Evolutionary conservation across 1,284 basidiomycete genomes (phyloP).

Genomic region (Ustilago sp.): DNA sequence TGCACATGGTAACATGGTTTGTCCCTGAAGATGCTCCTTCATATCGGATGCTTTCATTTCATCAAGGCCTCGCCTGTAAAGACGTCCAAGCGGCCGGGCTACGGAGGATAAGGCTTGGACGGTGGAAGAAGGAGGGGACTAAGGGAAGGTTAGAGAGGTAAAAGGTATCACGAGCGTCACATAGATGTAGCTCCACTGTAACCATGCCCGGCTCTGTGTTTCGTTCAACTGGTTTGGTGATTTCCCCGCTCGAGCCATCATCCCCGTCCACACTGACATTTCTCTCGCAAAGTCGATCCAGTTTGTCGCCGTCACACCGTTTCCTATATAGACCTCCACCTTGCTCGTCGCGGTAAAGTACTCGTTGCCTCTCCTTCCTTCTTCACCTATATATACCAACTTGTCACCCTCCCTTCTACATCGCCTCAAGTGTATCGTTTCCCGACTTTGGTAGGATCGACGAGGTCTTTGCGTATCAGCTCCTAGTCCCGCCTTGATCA

Average conservation of each 20-base stretch:
- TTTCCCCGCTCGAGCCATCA: slow-evolving; percentile 41
- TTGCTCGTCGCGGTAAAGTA: neutral
- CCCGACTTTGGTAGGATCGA: neutral
- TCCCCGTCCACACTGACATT: slow-evolving; percentile 4
- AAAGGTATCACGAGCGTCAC: too few relatives aligned
- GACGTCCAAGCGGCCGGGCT: neutral
- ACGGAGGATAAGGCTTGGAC: neutral
- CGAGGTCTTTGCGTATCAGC: neutral
- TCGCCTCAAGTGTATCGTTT: slow-evolving; percentile 17
- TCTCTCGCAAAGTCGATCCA: slow-evolving; percentile 3
- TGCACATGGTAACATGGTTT: neutral
- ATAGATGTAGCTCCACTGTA: too few relatives aligned
- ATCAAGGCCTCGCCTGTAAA: neutral
- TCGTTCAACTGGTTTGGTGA: neutral
- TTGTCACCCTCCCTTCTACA: slow-evolving; percentile 15
- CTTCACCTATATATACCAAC: neutral
- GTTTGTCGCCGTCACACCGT: neutral
- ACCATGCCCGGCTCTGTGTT: neutral
- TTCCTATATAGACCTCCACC: slow-evolving; percentile 25
- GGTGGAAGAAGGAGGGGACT: neutral
- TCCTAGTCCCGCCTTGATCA: neutral
- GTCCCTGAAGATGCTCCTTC: neutral
- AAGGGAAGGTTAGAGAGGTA: too few relatives aligned
- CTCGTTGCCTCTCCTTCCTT: neutral
- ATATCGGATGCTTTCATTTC: neutral